These are phyloP conservation scores for Laburnicola sp. DNA, from an alignment of 2,329 filamentous ascomycete genomes.

Conservation along the genomic window DNA sequence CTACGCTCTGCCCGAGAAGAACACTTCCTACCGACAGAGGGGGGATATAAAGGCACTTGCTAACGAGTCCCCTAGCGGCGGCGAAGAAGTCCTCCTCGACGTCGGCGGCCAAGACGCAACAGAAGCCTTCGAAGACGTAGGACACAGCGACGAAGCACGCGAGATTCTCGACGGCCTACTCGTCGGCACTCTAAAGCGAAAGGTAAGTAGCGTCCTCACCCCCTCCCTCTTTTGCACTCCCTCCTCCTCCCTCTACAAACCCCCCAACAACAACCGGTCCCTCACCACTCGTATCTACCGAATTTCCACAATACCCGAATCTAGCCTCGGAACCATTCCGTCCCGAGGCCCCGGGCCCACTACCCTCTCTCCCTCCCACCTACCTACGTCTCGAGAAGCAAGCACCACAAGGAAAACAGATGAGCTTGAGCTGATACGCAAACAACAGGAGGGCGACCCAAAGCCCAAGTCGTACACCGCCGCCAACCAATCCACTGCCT, in stretches of 20 bases:
- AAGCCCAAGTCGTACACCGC: slow-evolving; percentile 63
- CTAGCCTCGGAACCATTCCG: slow-evolving; percentile 26
- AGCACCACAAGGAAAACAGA: neutral
- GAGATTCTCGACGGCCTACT: slow-evolving; percentile 73
- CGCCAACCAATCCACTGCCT: slow-evolving; percentile 53
- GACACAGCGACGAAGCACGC: slow-evolving; percentile 96
- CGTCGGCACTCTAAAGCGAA: slow-evolving; percentile 44
- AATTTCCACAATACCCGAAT: neutral
- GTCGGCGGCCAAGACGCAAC: slow-evolving; percentile 95
- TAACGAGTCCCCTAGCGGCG: slow-evolving; percentile 66
- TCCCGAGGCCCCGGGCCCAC: neutral
- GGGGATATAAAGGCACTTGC: neutral
- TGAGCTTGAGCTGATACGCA: slow-evolving; percentile 8
- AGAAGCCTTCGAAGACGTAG: slow-evolving; percentile 98
- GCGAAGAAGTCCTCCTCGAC: slow-evolving; percentile 96
- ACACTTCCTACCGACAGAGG: neutral
- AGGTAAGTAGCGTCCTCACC: slow-evolving; percentile 28
- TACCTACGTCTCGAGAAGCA: too few relatives aligned
- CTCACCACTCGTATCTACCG: neutral
- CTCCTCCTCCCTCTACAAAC: neutral
- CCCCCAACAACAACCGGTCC: neutral
- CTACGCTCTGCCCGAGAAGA: neutral
- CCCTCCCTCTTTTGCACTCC: neutral
- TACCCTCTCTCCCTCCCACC: neutral
- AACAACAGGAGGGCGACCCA: slow-evolving; percentile 70